Conservation (phyloP, 228 moss, liverwort and hornwort species). For the Sphagnum fallax region DNA sequence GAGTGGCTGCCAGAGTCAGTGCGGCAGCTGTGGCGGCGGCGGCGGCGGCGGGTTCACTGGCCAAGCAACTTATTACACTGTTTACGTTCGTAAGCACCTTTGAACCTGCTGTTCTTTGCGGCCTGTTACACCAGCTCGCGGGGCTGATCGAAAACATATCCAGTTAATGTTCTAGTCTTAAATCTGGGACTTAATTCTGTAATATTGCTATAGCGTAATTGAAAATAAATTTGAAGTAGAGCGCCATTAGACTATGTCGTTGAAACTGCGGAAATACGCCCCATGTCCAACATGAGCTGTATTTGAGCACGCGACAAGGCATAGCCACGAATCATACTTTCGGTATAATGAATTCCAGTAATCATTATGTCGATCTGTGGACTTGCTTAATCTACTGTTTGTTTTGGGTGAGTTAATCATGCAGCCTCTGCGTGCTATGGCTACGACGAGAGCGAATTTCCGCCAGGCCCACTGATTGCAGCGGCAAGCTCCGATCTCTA, state of each 20-base stretch:
- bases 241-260: neutral
- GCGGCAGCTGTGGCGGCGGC: constrained; percentile 7
- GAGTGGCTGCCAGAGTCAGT: constrained; percentile 24
- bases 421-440: constrained; percentile 28
- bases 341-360: neutral
- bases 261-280: neutral
- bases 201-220: neutral
- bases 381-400: neutral
- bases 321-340: neutral
- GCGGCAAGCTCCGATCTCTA: constrained; percentile 14
- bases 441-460: constrained; percentile 7
- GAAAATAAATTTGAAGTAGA: too few relatives aligned
- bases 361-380: too few relatives aligned
- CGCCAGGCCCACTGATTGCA: neutral
- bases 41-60: constrained; percentile 1
- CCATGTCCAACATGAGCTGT: neutral
- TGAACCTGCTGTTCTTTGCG: too few relatives aligned
- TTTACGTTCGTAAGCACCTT: constrained; percentile 11
- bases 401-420: neutral
- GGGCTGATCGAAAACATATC: neutral
- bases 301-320: neutral
- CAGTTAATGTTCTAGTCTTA: neutral
- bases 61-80: constrained; percentile 18
- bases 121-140: neutral
- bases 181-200: neutral